Conservation (phyloP, 169 alveolate species). For the Sarcocystis neurona region DNA sequence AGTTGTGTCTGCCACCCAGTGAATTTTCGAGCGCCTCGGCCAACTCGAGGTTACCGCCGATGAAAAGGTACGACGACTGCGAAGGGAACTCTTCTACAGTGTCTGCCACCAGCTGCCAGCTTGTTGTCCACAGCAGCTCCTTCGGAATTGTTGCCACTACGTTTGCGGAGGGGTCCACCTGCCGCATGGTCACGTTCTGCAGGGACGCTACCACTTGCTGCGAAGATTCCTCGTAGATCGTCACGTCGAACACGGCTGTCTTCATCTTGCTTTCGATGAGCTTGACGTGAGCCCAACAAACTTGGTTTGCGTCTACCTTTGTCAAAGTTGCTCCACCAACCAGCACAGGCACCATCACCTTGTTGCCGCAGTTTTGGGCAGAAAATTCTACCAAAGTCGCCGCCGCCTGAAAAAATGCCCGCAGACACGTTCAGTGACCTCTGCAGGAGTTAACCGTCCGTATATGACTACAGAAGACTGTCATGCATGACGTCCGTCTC, state of each 20-base stretch:
- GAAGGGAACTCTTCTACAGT: conserved; percentile 21
- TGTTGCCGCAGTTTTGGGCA: not conserved
- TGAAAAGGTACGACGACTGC: conserved; percentile 41
- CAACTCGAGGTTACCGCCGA: conserved; percentile 62
- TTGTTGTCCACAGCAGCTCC: conserved; percentile 67
- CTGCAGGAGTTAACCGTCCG: too few relatives aligned
- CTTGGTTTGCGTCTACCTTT: conserved; percentile 44
- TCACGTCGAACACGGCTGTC: conserved; percentile 52
- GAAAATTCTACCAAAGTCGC: conserved; percentile 36
- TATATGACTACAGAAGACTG: too few relatives aligned
- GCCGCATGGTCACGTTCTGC: conserved; percentile 47
- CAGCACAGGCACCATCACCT: conserved; percentile 76
- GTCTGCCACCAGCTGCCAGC: conserved; percentile 48
- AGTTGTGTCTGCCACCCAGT: conserved; percentile 33
- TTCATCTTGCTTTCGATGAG: conserved; percentile 41
- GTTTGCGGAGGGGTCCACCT: conserved; percentile 61
- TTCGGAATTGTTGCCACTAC: conserved; percentile 68
- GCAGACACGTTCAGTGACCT: too few relatives aligned
- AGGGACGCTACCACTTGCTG: conserved; percentile 52
- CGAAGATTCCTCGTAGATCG: conserved; percentile 50
- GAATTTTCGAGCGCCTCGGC: conserved; percentile 58
- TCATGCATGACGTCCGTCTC: too few relatives aligned
- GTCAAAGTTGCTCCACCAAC: conserved; percentile 64
- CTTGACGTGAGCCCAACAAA: conserved; percentile 63
- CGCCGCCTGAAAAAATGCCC: conserved; percentile 67